Evolutionary conservation across 2,329 filamentous ascomycete species (phyloP).

Genomic region (Pyrenochaeta sp.): DNA sequence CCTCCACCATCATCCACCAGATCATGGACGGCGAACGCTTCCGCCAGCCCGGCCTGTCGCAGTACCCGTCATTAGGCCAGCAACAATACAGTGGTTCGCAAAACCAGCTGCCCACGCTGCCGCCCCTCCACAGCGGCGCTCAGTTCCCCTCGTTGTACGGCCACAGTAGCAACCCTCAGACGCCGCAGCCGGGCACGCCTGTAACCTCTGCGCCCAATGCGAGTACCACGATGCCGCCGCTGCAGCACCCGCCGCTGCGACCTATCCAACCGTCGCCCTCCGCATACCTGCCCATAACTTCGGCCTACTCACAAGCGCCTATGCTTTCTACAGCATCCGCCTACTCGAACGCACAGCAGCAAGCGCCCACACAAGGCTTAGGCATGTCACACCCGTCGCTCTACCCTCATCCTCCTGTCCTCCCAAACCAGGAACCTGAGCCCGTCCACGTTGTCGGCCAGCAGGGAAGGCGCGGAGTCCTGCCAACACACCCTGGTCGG

Average conservation of each 20-base stretch:
- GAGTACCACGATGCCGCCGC: conserved; percentile 43
- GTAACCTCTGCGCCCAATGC: conserved; percentile 42
- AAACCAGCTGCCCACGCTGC: conserved; percentile 45
- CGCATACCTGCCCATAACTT: conserved; percentile 43
- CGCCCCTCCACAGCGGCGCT: conserved; percentile 44
- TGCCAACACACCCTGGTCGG: conserved; percentile 88
- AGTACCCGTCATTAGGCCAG: conserved; percentile 44
- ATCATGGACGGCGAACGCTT: conserved; percentile 49
- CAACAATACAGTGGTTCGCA: conserved; percentile 43
- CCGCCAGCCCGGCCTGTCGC: conserved; percentile 45
- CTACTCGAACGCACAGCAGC: conserved; percentile 44
- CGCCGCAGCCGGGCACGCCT: conserved; percentile 50
- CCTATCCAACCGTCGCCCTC: conserved; percentile 50
- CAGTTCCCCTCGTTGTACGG: conserved; percentile 45
- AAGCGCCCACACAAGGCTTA: conserved; percentile 51
- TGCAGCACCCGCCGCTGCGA: conserved; percentile 49
- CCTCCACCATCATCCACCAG: conserved; percentile 14
- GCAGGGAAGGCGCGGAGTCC: conserved; percentile 88
- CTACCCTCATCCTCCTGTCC: conserved; percentile 47
- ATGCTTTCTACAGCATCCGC: conserved; percentile 44
- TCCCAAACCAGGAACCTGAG: conserved; percentile 58
- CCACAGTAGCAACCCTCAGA: conserved; percentile 50
- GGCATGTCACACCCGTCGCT: conserved; percentile 49
- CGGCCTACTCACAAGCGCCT: conserved; percentile 47
- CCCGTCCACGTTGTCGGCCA: conserved; percentile 94